A percentile compares a stretch with the other conserved stretches of the same genome.
phyloP scores from a whole-genome alignment of 768 basidiomycete genomes.

The Lactarius sanguifluus region DNA sequence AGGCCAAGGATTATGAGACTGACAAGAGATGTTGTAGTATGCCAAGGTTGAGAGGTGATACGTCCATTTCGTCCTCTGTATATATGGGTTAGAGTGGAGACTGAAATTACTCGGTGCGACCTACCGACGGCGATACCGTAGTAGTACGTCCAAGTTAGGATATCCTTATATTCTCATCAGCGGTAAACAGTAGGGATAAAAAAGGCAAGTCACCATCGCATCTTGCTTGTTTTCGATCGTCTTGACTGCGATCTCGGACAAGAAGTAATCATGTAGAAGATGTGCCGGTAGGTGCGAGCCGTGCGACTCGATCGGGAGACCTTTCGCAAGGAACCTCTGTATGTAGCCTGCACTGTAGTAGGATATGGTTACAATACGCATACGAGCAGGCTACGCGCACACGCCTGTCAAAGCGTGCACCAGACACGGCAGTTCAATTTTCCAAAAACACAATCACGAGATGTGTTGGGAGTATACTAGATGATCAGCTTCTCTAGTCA shows the following conservation, averaged over 20 bases:
- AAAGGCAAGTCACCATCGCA: constrained; percentile 61
- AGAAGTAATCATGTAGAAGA: constrained; percentile 93
- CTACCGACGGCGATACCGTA: constrained; percentile 89
- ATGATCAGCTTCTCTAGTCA: not conserved
- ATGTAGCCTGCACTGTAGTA: too few species aligned
- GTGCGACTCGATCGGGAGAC: constrained; percentile 94
- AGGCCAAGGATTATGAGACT: constrained; percentile 34
- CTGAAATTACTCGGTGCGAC: constrained; percentile 19
- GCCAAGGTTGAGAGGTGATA: constrained; percentile 88
- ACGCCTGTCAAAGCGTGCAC: constrained; percentile 49
- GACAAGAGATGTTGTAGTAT: constrained; percentile 95
- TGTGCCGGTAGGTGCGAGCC: constrained; percentile 88
- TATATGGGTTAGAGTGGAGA: not conserved
- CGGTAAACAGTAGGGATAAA: not conserved
- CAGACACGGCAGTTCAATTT: constrained; percentile 52
- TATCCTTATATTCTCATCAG: constrained; percentile 57
- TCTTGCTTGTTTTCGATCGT: constrained; percentile 99
- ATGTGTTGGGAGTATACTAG: constrained; percentile 34
- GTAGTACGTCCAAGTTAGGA: constrained; percentile 98
- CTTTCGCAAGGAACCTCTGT: constrained; percentile 92
- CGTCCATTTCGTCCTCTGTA: constrained; percentile 90
- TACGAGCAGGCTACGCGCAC: constrained; percentile 59
- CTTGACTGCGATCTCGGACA: constrained; percentile 97
- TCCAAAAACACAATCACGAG: constrained; percentile 51
- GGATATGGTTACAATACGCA: constrained; percentile 44